Percentiles rank a stretch among this genome's conserved stretches.
phyloP scores from a whole-genome alignment of 176 grass and related monocot genomes.

The Coix lacrymajobi region DNA sequence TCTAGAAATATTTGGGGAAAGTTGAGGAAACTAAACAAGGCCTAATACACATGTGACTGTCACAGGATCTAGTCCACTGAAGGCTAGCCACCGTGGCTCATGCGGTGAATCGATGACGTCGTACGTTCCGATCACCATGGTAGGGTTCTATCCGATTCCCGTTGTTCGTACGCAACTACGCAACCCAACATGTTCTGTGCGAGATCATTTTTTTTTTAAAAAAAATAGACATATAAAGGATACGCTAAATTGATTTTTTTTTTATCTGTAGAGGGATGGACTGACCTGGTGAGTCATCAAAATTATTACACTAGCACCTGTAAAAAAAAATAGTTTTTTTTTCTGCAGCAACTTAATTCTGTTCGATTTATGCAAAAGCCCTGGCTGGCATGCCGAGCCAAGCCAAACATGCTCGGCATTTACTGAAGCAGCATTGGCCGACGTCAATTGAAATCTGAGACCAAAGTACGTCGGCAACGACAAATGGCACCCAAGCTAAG shows the following conservation, averaged over 20 bases:
- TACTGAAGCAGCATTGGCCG: background rate
- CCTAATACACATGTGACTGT: no score
- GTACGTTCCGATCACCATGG: slow-evolving; percentile 3
- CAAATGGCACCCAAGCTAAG: background rate
- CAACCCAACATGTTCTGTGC: background rate
- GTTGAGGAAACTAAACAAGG: no score
- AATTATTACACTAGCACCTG: background rate
- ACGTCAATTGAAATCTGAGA: background rate
- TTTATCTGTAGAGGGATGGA: background rate
- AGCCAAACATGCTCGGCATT: background rate
- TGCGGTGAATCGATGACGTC: slow-evolving; percentile 11
- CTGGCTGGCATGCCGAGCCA: no score
- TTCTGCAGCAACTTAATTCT: no score
- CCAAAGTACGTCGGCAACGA: background rate
- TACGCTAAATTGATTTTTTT: background rate
- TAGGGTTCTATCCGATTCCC: background rate
- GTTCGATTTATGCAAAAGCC: background rate
- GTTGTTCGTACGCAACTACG: background rate
- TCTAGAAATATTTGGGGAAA: no score
- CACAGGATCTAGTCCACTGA: background rate
- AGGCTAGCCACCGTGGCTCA: background rate
- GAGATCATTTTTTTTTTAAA: background rate
- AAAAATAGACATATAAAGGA: background rate
- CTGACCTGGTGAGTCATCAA: background rate
- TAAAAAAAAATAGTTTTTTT: background rate